Base-by-base conservation (phyloP, 352 stramenopile species). In the Pythium phragmiticola region DNA sequence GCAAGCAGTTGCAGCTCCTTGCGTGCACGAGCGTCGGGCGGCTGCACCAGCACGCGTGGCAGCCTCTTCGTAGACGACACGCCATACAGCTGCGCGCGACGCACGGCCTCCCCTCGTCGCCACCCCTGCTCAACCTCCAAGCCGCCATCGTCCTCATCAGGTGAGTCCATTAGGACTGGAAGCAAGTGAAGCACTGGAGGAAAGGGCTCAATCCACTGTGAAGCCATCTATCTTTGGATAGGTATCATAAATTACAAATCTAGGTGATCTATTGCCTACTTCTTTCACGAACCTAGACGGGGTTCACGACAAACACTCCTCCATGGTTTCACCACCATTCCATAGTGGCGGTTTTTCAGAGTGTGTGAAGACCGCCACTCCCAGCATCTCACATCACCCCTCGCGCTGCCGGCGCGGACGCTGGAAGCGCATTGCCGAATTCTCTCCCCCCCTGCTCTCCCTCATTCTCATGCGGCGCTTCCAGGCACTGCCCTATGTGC, bases 61-160 rank as follows among this genome's bases (percentile, higher is more conserved):
- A 84, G 63, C 17, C 50, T 72, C 52, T 65, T 74, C 13, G 47
- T 54, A 23, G 70, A 73, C 16, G 75, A 58, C 16, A 76, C 19
- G 36, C 72, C 68, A 30, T 89, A 89, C 12, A 89, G 63, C 11
- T 63, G 70, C 1, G 69, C 55, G 42, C 80, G 76, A 16, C 77
- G 76, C 46, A 74, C 59, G 28, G 58, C 42, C 19, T 87, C 77
- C 5, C 60, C 41, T 2, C 53, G 61, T 5, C n/a, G 61, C 1
- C 54, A 55, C 12, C 28, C 17, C 3, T 26, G 53, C 1, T 4
- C 34, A 26, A 62, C 52, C 3, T 61, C 52, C n/a, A 5, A 37
- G 21, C 46, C 33, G 2, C 57, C 53, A 3, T 68, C 61, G n/a
- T 62, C 53, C 12, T 60, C 60, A 3, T 26, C 26, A 11, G 26